A percentile compares a stretch with the other conserved stretches of the same genome.
Evolutionary conservation across 352 stramenopile genomes (phyloP).

Genomic region (Globisporangium sylvaticum): DNA sequence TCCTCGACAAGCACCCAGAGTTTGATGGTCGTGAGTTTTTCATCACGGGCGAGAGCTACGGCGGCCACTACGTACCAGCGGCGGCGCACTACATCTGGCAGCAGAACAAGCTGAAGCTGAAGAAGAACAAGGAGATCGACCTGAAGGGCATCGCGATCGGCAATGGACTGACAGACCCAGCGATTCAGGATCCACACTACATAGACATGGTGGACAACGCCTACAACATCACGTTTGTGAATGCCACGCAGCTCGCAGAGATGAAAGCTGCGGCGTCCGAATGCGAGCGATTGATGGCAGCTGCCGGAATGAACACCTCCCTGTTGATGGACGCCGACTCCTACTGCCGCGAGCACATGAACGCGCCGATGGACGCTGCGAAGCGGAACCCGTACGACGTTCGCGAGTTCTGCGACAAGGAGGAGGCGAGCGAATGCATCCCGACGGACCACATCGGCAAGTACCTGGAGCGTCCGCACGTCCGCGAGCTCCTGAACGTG

Average conservation of each 20-base stretch:
- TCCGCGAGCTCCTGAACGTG: conserved; percentile 17
- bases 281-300: not conserved
- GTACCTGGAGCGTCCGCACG: conserved; percentile 1
- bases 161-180: not conserved
- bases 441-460: not conserved
- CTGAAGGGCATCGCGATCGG: not conserved
- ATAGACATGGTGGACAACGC: not conserved
- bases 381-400: conserved; percentile 64
- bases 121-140: not conserved
- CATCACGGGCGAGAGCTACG: conserved; percentile 57
- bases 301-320: not conserved
- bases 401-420: conserved; percentile 14
- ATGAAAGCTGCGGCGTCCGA: not conserved
- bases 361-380: not conserved
- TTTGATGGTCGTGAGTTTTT: conserved; percentile 40
- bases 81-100: conserved; percentile 39
- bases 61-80: conserved; percentile 47
- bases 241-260: not conserved
- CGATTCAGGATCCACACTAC: not conserved
- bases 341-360: not conserved
- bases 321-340: not conserved
- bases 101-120: not conserved
- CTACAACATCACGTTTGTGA: not conserved
- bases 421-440: not conserved
- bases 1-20: conserved; percentile 41